Evolutionary conservation across 108 stramenopile genomes (phyloP).

Genomic region (Mediolabrus comicus): DNA sequence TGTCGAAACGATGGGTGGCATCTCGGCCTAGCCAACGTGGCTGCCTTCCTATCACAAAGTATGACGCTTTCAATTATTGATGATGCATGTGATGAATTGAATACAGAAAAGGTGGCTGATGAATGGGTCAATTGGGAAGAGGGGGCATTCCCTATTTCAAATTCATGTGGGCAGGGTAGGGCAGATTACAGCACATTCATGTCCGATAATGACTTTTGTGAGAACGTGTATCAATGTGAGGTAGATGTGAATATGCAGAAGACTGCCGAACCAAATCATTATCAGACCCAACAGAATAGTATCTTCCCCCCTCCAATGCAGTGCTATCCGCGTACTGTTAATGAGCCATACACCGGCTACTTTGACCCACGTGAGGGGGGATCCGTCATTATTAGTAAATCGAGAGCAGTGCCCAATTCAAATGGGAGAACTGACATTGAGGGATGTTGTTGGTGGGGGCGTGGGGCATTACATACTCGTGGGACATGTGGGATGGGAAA

Average conservation of each 20-base stretch:
- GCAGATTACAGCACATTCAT: neutral
- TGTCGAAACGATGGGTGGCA: neutral
- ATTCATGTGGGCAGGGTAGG: constrained; percentile 9
- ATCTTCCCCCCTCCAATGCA: neutral
- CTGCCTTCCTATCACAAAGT: constrained; percentile 41
- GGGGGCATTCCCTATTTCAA: constrained; percentile 1
- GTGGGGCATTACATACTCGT: constrained; percentile 23
- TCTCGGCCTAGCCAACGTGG: constrained; percentile 33
- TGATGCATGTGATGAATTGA: constrained; percentile 37
- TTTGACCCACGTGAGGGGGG: constrained; percentile 3
- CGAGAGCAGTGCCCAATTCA: constrained; percentile 5
- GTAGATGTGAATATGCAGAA: neutral
- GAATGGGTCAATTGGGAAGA: neutral
- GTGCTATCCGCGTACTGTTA: constrained; percentile 1
- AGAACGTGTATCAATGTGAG: neutral
- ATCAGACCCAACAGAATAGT: neutral
- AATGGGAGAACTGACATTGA: constrained; percentile 27
- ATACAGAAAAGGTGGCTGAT: neutral
- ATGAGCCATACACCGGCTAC: constrained; percentile 6
- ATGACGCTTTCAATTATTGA: constrained; percentile 33
- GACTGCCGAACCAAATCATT: neutral
- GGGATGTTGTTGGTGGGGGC: constrained; percentile 45
- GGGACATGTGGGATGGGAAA: constrained; percentile 33
- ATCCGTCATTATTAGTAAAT: neutral
- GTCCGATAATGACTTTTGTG: neutral